Conservation (phyloP, 176 grass and related monocot genomes). For the Avena insularis region DNA sequence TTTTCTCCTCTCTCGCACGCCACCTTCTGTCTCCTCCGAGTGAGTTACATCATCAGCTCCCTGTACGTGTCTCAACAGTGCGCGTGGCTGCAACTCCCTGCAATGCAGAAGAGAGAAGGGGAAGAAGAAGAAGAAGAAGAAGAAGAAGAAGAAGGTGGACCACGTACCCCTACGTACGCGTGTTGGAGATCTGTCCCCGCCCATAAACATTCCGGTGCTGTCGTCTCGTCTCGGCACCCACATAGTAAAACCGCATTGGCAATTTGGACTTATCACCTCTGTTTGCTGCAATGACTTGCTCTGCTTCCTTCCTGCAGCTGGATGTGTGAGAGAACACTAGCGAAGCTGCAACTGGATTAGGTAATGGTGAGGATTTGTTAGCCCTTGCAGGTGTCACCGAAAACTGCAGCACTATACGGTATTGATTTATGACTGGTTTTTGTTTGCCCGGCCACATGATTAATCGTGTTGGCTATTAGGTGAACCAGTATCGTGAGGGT, state of each 20-base stretch:
- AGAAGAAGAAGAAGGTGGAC: not conserved
- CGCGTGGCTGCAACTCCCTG: conserved; percentile 22
- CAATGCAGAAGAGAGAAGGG: not conserved
- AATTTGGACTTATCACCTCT: not conserved
- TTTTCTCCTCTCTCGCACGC: conserved; percentile 46
- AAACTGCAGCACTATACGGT: no score
- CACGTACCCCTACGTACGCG: not conserved
- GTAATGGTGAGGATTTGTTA: no score
- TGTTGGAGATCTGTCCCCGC: conserved; percentile 43
- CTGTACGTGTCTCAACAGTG: conserved; percentile 10
- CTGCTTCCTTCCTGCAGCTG: not conserved
- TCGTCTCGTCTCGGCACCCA: conserved; percentile 32
- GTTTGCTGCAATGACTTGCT: not conserved
- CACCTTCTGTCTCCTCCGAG: conserved; percentile 31
- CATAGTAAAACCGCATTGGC: conserved; percentile 32
- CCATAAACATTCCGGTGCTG: conserved; percentile 78
- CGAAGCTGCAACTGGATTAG: no score
- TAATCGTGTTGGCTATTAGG: no score
- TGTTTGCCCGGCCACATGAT: no score
- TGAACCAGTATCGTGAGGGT: no score
- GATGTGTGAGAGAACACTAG: not conserved
- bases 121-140: no score
- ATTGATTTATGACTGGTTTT: no score
- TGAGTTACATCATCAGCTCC: conserved; percentile 29
- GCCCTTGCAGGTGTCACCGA: no score